Conservation (phyloP, 306 rosid species). For the Cicer pinnatifidum region DNA sequence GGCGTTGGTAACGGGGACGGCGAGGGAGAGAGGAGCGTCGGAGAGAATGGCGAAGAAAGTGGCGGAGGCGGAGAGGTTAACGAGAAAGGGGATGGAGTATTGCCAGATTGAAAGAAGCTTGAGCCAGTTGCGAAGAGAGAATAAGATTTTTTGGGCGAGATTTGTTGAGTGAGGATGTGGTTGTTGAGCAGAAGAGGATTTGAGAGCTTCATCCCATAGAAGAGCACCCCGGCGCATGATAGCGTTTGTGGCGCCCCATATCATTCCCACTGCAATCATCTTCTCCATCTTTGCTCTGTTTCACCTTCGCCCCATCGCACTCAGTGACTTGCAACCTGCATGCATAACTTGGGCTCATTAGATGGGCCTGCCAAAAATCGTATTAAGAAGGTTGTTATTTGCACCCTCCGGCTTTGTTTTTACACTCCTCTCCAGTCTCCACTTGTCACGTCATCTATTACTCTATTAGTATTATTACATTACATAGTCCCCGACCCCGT, state of each 20-base stretch:
- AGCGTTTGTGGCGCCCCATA: slow-evolving; percentile 96
- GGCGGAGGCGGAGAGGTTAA: slow-evolving; percentile 89
- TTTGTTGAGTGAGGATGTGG: slow-evolving; percentile 35
- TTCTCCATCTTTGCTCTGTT: slow-evolving; percentile 51
- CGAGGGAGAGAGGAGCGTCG: slow-evolving; percentile 78
- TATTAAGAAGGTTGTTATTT: too few relatives aligned
- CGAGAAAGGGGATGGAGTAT: slow-evolving; percentile 70
- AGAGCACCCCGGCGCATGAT: slow-evolving; percentile 88
- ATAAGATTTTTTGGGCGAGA: slow-evolving; percentile 34
- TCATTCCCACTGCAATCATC: slow-evolving; percentile 82
- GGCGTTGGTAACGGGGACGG: slow-evolving; percentile 95
- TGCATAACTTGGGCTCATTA: too few relatives aligned
- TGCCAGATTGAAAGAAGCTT: slow-evolving; percentile 85
- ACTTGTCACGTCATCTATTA: too few relatives aligned
- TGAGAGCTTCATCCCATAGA: slow-evolving; percentile 77
- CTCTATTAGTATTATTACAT: too few relatives aligned
- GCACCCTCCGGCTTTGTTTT: too few relatives aligned
- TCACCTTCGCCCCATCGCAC: not conserved
- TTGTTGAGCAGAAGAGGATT: slow-evolving; percentile 51
- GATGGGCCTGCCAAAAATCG: too few relatives aligned
- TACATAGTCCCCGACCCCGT: too few relatives aligned
- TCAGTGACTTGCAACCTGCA: too few relatives aligned
- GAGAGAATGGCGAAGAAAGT: slow-evolving; percentile 82
- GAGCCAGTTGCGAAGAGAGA: slow-evolving; percentile 65
- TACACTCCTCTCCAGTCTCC: too few relatives aligned